Base-by-base conservation (phyloP, 306 rosid genomes). In the Dicorynia guianensis region DNA sequence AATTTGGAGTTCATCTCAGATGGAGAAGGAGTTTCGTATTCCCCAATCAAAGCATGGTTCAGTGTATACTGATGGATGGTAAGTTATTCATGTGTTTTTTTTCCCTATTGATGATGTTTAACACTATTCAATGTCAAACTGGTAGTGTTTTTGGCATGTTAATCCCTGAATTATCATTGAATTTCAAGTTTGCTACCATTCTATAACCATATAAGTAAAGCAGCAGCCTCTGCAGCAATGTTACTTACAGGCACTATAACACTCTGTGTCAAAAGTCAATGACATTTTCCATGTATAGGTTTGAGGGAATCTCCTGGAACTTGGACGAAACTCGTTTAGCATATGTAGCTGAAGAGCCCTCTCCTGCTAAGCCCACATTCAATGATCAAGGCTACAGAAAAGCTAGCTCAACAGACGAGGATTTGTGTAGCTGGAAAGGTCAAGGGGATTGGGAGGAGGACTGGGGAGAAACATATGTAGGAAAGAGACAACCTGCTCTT, bases 401-500 rank as follows among this genome's bases (percentile, higher is more conserved):
- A 82, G 86, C 73, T 43, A 79, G 84, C 63, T 83, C 91, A 11
- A 53, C 67, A 0, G 93, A 87, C 65, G 87, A 92, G 90, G 97
- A 87, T 75, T 66, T 59, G 43, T 72, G 82, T 20, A 82, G 80
- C 84, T 92, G 98, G 98, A 95, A 92, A 80, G 90, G 88, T 71
- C 96, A 90, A 81, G 98, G 98, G 65, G 97, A 90, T 11, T 90
- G 90, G 89, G 88, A 87, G 87, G 97, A 95, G 73, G 92, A 87
- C 11, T 95, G 98, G 98, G 98, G 98, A 25, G 98, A 95, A 87
- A 77, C 93, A 36, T 95, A 95, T 85, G 86, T 92, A 5, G 96
- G 98, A 18, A 95, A 95, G 85, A 87, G 93, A 77, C 97, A 90
- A 78, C 97, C 98, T 69, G 96, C 92, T 43, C 96, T 87, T 67